Conservation (phyloP, 805 yeast genomes). For the Starmerella powellii region DNA sequence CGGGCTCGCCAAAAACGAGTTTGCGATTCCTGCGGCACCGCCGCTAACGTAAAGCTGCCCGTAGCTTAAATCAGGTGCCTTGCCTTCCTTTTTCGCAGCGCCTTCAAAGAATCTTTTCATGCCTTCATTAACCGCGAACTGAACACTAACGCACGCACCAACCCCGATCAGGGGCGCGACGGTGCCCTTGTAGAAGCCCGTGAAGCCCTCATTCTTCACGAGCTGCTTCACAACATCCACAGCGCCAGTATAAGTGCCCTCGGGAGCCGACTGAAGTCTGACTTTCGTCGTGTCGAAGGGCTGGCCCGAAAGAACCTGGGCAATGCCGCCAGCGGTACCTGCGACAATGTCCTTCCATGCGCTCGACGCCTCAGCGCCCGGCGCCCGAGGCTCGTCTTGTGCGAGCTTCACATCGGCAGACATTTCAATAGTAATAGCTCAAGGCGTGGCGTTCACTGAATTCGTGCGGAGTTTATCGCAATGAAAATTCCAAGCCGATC, state of each 20-base stretch:
- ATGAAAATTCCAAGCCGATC: too few relatives aligned
- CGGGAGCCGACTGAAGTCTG: constrained; percentile 74
- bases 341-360: constrained; percentile 61
- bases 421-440: too few relatives aligned
- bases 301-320: constrained; percentile 91
- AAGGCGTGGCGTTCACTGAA: too few relatives aligned
- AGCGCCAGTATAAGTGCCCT: constrained; percentile 62
- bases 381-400: neutral
- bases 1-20: constrained; percentile 80
- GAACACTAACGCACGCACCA: constrained; percentile 96
- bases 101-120: constrained; percentile 69
- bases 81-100: constrained; percentile 20
- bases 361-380: neutral
- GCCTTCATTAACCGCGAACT: constrained; percentile 86
- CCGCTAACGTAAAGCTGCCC: constrained; percentile 73
- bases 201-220: constrained; percentile 65
- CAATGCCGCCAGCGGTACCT: constrained; percentile 91
- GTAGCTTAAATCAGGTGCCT: constrained; percentile 30
- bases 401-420: neutral
- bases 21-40: constrained; percentile 82
- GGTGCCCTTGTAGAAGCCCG: constrained; percentile 88
- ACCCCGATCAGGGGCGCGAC: constrained; percentile 84
- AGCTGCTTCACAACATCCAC: constrained; percentile 64
- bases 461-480: too few relatives aligned
- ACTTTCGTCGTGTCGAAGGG: constrained; percentile 95